A percentile compares a stretch with the other conserved stretches of the same genome.
These are phyloP conservation scores for Iris pallida DNA, from an alignment of 116 monocot species.

Conservation along the genomic window DNA sequence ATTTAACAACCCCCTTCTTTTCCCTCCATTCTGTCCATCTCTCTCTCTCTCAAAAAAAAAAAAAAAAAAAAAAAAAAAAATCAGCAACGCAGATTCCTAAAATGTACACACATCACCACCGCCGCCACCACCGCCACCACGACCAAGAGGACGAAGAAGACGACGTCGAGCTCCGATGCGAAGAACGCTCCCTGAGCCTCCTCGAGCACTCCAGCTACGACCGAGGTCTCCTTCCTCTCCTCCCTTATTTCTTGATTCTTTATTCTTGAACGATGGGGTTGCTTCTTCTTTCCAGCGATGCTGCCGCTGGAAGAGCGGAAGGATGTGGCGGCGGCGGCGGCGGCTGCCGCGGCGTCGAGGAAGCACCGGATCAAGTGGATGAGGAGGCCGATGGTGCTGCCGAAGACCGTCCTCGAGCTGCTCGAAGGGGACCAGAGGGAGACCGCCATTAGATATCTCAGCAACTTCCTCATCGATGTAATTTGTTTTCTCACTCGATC, in stretches of 20 bases:
- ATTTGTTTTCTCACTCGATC: background rate
- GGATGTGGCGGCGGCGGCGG: background rate
- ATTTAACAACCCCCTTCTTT: no score
- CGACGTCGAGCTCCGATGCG: background rate
- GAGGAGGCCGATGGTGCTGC: conserved; percentile 38
- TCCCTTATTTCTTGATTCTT: background rate
- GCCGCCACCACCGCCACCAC: background rate
- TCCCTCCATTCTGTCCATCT: no score
- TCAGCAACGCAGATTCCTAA: no score
- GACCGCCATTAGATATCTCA: no score
- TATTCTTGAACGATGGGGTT: background rate
- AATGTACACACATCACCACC: no score
- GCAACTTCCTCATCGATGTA: no score
- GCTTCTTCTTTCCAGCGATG: background rate
- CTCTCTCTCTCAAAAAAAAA: no score
- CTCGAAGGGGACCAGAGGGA: no score
- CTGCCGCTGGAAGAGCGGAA: no score
- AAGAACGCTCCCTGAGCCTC: conserved; percentile 35
- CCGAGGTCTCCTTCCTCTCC: conserved; percentile 16
- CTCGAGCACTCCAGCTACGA: conserved; percentile 33
- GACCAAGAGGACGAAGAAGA: background rate
- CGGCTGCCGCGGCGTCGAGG: conserved; percentile 15
- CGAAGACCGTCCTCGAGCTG: no score
- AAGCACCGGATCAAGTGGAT: conserved; percentile 48
- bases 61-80: no score